Percentiles rank a stretch among this genome's conserved stretches.
phyloP scores from a whole-genome alignment of 192 early-diverging fungal genomes.

The Gaertneriomyces semiglobifer region DNA sequence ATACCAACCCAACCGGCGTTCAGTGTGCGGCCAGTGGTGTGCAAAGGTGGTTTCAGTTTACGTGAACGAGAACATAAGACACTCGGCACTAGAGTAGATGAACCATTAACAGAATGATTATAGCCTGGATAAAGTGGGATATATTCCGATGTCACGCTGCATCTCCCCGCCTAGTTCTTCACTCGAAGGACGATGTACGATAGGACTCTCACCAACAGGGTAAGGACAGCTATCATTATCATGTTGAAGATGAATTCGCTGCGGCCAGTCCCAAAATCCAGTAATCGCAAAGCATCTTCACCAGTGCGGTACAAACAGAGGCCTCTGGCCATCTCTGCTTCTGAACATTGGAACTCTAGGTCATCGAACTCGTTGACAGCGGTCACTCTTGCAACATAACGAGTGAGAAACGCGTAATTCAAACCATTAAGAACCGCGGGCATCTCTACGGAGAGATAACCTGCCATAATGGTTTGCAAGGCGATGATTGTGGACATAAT shows the following conservation, averaged over 20 bases:
- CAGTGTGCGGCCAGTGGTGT: too few species aligned
- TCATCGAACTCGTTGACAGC: constrained; percentile 23
- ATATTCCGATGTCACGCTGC: neutral
- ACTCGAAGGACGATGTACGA: constrained; percentile 24
- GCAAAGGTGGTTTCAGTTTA: too few species aligned
- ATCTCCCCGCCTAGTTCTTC: neutral
- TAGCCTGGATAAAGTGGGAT: neutral
- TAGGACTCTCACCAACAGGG: constrained; percentile 18
- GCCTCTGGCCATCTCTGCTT: constrained; percentile 11
- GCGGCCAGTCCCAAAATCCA: constrained; percentile 24
- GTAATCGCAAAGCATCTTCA: constrained; percentile 29
- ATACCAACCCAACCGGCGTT: too few species aligned
- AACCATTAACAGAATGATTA: too few species aligned
- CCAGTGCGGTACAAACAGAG: constrained; percentile 37
- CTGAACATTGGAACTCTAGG: constrained; percentile 21
- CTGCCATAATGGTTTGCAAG: constrained; percentile 25
- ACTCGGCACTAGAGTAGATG: too few species aligned
- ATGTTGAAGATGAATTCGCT: constrained; percentile 18
- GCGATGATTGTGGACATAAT: constrained; percentile 38
- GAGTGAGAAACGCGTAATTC: constrained; percentile 39
- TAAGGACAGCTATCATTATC: constrained; percentile 24
- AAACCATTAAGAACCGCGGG: constrained; percentile 34
- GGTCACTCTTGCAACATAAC: constrained; percentile 34
- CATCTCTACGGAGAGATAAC: constrained; percentile 35
- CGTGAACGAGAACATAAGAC: too few species aligned